Conservation (phyloP, 129 eudicot genomes). For the Chrysanthemum lavandulifolium region DNA sequence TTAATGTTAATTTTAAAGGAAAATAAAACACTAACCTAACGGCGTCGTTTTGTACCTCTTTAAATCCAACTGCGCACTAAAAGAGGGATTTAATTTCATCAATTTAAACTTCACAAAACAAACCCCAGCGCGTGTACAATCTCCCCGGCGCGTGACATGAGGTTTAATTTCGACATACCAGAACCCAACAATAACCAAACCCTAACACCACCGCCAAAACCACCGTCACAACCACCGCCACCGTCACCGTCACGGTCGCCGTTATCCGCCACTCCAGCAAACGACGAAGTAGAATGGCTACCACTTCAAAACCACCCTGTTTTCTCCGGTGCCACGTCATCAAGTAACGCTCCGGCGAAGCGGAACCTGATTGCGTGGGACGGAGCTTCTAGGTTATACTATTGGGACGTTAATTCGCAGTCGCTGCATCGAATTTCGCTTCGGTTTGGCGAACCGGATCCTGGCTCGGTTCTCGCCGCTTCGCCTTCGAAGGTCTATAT, state of each 20-base stretch:
- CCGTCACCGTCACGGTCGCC: constrained; percentile 26
- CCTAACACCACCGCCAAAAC: constrained; percentile 33
- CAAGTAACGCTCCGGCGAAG: constrained; percentile 20
- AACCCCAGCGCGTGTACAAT: not conserved
- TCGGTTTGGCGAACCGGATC: constrained; percentile 83
- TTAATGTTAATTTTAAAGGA: too few relatives aligned
- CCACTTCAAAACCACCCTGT: constrained; percentile 81
- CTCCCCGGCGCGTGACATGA: constrained; percentile 41
- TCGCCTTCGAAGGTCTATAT: constrained; percentile 71
- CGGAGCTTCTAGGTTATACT: constrained; percentile 86
- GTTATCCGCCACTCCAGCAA: constrained; percentile 46
- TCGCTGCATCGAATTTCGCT: constrained; percentile 71
- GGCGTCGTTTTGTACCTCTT: constrained; percentile 6
- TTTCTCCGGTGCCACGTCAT: constrained; percentile 40
- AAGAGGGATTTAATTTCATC: constrained; percentile 19
- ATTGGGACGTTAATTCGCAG: constrained; percentile 56
- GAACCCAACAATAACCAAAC: constrained; percentile 34
- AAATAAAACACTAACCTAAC: not conserved
- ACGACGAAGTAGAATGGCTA: constrained; percentile 80
- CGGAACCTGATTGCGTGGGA: constrained; percentile 84
- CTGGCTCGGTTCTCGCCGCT: constrained; percentile 75
- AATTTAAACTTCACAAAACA: not conserved
- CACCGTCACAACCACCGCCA: constrained; percentile 27
- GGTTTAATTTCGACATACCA: constrained; percentile 49
- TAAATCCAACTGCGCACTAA: not conserved